Evolutionary conservation across 352 stramenopile genomes (phyloP).

Genomic region (Bremia lactucae): DNA sequence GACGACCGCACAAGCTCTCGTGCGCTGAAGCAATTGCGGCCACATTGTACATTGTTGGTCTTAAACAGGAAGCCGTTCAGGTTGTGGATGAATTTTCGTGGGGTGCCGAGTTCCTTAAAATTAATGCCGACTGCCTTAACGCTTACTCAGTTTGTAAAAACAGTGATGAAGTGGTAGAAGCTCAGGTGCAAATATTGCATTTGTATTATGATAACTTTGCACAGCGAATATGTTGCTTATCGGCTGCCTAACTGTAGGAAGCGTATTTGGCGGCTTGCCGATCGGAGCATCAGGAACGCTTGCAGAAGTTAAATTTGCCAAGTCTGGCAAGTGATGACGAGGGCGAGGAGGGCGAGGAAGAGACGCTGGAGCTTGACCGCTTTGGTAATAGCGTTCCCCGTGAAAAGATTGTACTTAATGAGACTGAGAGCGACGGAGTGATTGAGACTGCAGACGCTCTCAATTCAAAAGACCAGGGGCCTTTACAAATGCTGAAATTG

Average conservation of each 20-base stretch:
- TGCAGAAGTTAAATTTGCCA: conserved; percentile 44
- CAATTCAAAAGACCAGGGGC: too few species aligned
- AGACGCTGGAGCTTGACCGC: conserved; percentile 20
- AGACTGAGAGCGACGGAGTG: too few species aligned
- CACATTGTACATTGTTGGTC: conserved; percentile 95
- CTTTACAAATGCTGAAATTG: too few species aligned
- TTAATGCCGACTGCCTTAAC: conserved; percentile 91
- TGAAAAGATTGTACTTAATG: too few species aligned
- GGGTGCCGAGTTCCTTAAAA: conserved; percentile 88
- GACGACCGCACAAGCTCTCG: conserved; percentile 90
- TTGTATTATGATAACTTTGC: neutral
- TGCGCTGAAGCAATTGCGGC: conserved; percentile 96
- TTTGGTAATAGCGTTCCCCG: conserved; percentile 27
- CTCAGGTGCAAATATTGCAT: conserved; percentile 29
- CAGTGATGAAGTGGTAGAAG: conserved; percentile 60
- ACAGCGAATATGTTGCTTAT: conserved; percentile 5
- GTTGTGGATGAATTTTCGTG: conserved; percentile 91
- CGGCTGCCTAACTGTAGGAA: conserved; percentile 23
- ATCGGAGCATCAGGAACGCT: conserved; percentile 42
- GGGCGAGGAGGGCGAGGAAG: conserved; percentile 23
- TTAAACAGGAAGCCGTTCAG: conserved; percentile 79
- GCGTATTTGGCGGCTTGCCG: conserved; percentile 56
- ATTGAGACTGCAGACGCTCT: too few species aligned
- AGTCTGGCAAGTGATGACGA: conserved; percentile 52
- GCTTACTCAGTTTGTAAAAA: conserved; percentile 69